phyloP scores from a whole-genome alignment of 129 eudicot species.

The Arctium lappa region DNA sequence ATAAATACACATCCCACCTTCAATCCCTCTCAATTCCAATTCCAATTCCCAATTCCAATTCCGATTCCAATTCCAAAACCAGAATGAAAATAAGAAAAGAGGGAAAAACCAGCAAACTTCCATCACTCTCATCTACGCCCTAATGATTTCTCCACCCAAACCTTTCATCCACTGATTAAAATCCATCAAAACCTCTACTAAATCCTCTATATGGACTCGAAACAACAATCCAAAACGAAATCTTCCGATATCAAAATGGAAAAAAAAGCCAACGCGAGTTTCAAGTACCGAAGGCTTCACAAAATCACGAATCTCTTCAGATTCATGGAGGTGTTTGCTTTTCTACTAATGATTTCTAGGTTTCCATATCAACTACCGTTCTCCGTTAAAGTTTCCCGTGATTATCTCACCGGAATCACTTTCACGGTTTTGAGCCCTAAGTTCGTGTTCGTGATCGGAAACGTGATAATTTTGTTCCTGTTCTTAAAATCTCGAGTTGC shows the following conservation, averaged over 20 bases:
- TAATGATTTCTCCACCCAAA: constrained; percentile 23
- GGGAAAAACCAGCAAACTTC: background rate
- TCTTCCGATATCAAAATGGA: constrained; percentile 48
- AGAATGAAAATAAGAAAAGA: background rate
- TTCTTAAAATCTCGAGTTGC: constrained; percentile 41
- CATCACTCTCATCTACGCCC: constrained; percentile 26
- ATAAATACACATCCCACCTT: constrained; percentile 30
- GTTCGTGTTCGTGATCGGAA: constrained; percentile 69
- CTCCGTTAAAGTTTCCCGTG: constrained; percentile 37
- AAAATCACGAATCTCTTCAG: constrained; percentile 55
- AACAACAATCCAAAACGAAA: constrained; percentile 31
- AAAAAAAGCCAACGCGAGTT: constrained; percentile 52
- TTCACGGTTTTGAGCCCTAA: constrained; percentile 44
- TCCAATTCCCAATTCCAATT: background rate
- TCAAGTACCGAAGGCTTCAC: constrained; percentile 33
- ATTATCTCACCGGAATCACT: constrained; percentile 36
- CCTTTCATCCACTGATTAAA: constrained; percentile 10
- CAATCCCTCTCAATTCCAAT: constrained; percentile 5
- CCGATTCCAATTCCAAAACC: background rate
- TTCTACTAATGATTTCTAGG: constrained; percentile 44
- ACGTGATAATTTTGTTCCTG: constrained; percentile 53
- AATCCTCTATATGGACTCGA: constrained; percentile 10
- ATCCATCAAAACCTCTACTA: background rate
- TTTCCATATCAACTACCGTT: constrained; percentile 46
- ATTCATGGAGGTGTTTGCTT: constrained; percentile 40